phyloP scores from a whole-genome alignment of 1,284 basidiomycete species.

The Cryptococcus sp. region DNA sequence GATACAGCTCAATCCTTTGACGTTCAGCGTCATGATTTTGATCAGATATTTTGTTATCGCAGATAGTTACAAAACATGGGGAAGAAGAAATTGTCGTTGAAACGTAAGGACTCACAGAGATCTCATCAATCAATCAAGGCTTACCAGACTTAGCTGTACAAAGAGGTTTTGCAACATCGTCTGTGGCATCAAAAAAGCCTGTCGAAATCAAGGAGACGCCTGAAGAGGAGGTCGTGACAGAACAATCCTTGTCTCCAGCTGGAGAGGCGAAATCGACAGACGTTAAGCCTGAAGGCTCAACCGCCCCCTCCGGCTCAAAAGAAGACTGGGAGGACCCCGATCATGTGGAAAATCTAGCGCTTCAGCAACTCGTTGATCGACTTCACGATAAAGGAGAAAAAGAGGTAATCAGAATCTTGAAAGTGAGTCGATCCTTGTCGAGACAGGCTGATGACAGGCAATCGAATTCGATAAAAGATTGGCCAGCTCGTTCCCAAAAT shows the following conservation, averaged over 20 bases:
- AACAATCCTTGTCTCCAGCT: not conserved
- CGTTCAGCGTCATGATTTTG: no score
- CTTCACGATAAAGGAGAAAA: slow-evolving; percentile 84
- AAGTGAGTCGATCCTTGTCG: slow-evolving; percentile 45
- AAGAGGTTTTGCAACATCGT: slow-evolving; percentile 78
- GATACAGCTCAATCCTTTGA: no score
- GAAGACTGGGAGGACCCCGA: slow-evolving; percentile 36
- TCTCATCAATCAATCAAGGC: no score
- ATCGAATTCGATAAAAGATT: slow-evolving; percentile 80
- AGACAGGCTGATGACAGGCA: slow-evolving; percentile 50
- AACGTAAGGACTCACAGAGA: slow-evolving; percentile 54
- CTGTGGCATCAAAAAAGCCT: slow-evolving; percentile 65
- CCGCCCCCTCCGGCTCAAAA: not conserved
- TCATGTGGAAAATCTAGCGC: slow-evolving; percentile 21
- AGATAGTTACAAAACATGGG: slow-evolving; percentile 52
- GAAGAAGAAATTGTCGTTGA: slow-evolving; percentile 80
- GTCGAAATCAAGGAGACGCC: not conserved
- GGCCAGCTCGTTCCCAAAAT: slow-evolving; percentile 60
- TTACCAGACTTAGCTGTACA: slow-evolving; percentile 29
- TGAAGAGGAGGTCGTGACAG: slow-evolving; percentile 15
- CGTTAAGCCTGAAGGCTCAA: not conserved
- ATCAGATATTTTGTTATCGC: no score
- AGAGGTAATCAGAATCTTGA: slow-evolving; percentile 68
- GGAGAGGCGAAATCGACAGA: not conserved
- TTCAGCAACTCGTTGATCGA: slow-evolving; percentile 62